These are phyloP conservation scores for Clavaria fumosa DNA, from an alignment of 768 basidiomycete genomes.

Conservation along the genomic window DNA sequence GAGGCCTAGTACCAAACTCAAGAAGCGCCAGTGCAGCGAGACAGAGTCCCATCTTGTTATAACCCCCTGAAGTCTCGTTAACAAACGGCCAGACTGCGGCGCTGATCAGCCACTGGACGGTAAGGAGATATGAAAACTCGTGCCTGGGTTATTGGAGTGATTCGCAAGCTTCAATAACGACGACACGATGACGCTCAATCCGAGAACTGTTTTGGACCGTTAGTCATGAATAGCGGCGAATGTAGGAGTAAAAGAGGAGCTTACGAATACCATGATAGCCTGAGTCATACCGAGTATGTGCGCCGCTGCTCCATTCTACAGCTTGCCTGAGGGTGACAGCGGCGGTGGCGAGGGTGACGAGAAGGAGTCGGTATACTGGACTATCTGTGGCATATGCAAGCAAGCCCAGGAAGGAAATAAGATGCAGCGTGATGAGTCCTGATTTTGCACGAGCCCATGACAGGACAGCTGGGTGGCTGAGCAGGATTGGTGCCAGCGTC, in stretches of 20 bases:
- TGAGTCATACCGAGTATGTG: slow-evolving; percentile 21
- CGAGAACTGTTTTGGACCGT: slow-evolving; percentile 32
- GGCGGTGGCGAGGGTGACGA: slow-evolving; percentile 40
- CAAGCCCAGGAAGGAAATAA: slow-evolving; percentile 35
- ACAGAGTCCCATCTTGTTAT: slow-evolving; percentile 49
- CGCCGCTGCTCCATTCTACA: slow-evolving; percentile 47
- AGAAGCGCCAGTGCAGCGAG: slow-evolving; percentile 42
- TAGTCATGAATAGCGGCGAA: not conserved
- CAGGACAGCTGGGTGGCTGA: slow-evolving; percentile 31
- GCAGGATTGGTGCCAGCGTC: slow-evolving; percentile 51
- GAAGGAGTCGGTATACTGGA: slow-evolving; percentile 38
- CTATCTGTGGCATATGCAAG: slow-evolving; percentile 35
- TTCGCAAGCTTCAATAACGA: slow-evolving; percentile 64
- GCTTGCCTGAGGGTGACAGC: slow-evolving; percentile 33
- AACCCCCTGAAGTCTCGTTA: slow-evolving; percentile 46
- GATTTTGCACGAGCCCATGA: slow-evolving; percentile 30
- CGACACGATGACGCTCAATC: slow-evolving; percentile 49
- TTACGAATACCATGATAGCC: slow-evolving; percentile 35
- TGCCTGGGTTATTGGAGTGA: slow-evolving; percentile 69
- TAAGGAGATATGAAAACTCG: slow-evolving; percentile 5
- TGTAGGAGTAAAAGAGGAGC: slow-evolving; percentile 14
- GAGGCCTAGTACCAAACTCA: slow-evolving; percentile 35
- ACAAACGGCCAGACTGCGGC: slow-evolving; percentile 64
- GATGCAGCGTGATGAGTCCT: slow-evolving; percentile 34
- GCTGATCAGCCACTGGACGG: slow-evolving; percentile 4